Conservation (phyloP, 2,329 filamentous ascomycete genomes). For the Didymella keratinophila region DNA sequence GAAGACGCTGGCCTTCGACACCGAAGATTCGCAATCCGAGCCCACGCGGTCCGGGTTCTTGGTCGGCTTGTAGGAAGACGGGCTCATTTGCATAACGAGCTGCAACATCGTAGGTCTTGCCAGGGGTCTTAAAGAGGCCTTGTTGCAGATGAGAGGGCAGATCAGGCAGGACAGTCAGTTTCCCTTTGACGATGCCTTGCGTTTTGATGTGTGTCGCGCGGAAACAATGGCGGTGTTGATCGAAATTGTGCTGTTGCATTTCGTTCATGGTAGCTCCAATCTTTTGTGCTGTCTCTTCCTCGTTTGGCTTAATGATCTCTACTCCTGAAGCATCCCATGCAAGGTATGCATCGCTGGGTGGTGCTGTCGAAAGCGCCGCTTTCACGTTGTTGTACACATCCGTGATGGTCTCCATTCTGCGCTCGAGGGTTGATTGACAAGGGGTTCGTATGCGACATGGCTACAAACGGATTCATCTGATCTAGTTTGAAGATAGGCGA, state of each 20-base stretch:
- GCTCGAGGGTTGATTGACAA: too few relatives aligned
- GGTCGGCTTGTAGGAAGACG: conserved; percentile 49
- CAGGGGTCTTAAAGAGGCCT: conserved; percentile 47
- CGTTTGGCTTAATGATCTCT: conserved; percentile 40
- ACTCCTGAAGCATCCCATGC: conserved; percentile 47
- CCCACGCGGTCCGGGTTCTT: conserved; percentile 46
- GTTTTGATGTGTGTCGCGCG: conserved; percentile 50
- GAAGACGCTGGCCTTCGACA: conserved; percentile 40
- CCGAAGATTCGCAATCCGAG: conserved; percentile 49
- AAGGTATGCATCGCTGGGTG: conserved; percentile 34
- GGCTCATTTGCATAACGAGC: conserved; percentile 50
- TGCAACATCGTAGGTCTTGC: conserved; percentile 45
- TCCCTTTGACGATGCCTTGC: conserved; percentile 36
- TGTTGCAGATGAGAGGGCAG: conserved; percentile 47
- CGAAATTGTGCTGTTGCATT: conserved; percentile 54
- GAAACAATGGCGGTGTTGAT: conserved; percentile 49
- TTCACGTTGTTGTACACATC: conserved; percentile 8
- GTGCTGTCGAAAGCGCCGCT: conserved; percentile 27
- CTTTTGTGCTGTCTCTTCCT: conserved; percentile 46
- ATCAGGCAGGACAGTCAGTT: conserved; percentile 19
- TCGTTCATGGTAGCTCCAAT: conserved; percentile 50
- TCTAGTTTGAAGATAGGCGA: background rate
- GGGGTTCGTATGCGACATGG: too few relatives aligned
- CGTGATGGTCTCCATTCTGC: conserved; percentile 3
- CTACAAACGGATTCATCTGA: too few relatives aligned